These are phyloP conservation scores for Geranium incanum DNA, from an alignment of 441 rosid species.

Conservation along the genomic window DNA sequence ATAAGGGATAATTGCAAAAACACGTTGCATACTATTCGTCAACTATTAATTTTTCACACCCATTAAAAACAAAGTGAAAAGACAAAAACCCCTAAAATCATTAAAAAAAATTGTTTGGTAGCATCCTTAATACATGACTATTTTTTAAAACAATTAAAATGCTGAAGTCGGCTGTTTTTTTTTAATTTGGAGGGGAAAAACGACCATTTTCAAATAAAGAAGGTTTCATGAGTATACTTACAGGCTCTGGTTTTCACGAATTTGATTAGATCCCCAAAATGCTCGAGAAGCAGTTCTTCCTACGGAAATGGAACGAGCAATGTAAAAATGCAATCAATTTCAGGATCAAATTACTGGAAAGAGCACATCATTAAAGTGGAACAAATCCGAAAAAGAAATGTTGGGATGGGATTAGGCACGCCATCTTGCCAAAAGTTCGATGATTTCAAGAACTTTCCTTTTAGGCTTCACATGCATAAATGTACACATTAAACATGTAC, in stretches of 20 bases:
- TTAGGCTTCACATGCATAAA: not conserved
- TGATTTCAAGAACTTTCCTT: not conserved
- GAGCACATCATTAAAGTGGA: not conserved
- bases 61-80: no score
- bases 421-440: not conserved
- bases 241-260: constrained; percentile 85
- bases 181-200: no score
- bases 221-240: constrained; percentile 32
- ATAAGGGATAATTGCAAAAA: not conserved
- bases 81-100: no score
- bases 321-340: not conserved
- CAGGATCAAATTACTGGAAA: not conserved
- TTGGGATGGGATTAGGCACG: not conserved
- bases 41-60: no score
- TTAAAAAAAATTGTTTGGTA: no score
- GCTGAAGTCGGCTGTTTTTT: no score
- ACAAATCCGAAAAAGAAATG: not conserved
- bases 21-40: no score
- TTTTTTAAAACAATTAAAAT: no score
- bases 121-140: no score
- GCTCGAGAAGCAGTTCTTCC: constrained; percentile 92
- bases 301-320: constrained; percentile 24
- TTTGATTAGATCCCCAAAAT: constrained; percentile 82
- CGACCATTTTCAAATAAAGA: not conserved
- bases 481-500: no score